A percentile compares a stretch with the other conserved stretches of the same genome.
These are phyloP conservation scores for Cryphonectria japonica DNA, from an alignment of 2,329 filamentous ascomycete genomes.

Conservation along the genomic window DNA sequence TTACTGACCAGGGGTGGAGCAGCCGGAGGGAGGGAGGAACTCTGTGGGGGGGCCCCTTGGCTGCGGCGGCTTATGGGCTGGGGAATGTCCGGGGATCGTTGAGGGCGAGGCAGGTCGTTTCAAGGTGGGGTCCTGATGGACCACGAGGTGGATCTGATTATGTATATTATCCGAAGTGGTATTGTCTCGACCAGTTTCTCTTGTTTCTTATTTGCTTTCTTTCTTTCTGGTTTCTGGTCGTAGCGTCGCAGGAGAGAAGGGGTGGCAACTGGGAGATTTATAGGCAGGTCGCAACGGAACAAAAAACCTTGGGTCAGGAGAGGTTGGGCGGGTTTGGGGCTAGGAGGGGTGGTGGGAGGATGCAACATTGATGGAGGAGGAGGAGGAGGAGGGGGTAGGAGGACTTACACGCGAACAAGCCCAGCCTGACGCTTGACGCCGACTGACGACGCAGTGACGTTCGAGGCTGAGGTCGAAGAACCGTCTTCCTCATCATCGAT, in stretches of 20 bases:
- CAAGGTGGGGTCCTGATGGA: background rate
- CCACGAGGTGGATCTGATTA: background rate
- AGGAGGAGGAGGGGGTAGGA: no score
- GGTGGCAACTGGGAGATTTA: background rate
- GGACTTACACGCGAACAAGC: background rate
- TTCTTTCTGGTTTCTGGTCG: background rate
- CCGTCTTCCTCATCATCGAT: background rate
- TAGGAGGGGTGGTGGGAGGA: background rate
- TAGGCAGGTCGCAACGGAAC: background rate
- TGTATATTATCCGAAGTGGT: background rate
- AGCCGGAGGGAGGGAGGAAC: background rate
- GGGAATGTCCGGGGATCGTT: conserved; percentile 25
- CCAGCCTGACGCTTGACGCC: background rate
- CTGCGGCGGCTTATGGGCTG: conserved; percentile 22
- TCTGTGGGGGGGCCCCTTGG: background rate
- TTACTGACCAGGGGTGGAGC: background rate
- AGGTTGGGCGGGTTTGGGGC: background rate
- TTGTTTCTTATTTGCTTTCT: background rate
- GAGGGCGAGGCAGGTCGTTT: background rate
- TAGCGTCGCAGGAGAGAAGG: background rate
- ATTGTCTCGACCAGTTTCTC: background rate
- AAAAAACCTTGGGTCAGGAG: background rate
- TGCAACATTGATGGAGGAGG: background rate
- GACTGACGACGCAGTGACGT: background rate
- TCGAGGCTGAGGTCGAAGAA: background rate